Evolutionary conservation across 768 basidiomycete genomes (phyloP).

Genomic region (Mrakia hoshinonis): DNA sequence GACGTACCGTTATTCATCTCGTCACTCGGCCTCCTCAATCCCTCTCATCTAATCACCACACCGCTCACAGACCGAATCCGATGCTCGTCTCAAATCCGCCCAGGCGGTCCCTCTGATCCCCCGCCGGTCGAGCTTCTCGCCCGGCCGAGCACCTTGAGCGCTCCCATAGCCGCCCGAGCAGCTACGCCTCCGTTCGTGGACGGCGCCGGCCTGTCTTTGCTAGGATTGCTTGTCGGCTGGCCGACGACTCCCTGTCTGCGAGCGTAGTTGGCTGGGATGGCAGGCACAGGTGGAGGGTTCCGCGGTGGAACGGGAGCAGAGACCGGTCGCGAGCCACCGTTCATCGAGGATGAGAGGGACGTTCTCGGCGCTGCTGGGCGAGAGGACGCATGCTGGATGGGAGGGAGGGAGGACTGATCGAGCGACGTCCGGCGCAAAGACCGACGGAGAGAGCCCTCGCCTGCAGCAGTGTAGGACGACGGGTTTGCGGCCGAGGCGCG

Average conservation of each 20-base stretch:
- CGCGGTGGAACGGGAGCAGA: conserved; percentile 16
- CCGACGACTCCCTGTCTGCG: neutral
- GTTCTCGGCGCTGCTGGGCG: neutral
- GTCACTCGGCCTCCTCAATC: too few species aligned
- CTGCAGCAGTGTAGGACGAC: neutral
- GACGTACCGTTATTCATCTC: too few species aligned
- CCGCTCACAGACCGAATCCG: too few species aligned
- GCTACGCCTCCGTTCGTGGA: neutral
- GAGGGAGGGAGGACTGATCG: conserved; percentile 9
- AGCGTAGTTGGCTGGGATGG: conserved; percentile 14
- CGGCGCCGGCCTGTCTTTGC: too few species aligned
- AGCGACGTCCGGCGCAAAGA: conserved; percentile 18
- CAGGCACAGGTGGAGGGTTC: conserved; percentile 9
- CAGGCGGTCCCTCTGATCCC: neutral
- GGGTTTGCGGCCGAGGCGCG: neutral
- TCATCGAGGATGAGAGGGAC: conserved; percentile 1
- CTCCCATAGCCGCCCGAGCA: neutral
- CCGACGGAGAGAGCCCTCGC: conserved; percentile 1
- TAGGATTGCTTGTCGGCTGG: too few species aligned
- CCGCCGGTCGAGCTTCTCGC: conserved; percentile 10
- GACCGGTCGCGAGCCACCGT: neutral
- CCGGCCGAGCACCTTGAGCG: neutral
- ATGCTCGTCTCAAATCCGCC: neutral
- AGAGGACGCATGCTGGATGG: neutral
- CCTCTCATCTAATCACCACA: too few species aligned